Evolutionary conservation across 208 protist genomes (phyloP), one percentile per base, ranked within the genome.

Genomic region (Trypanosoma caninum): DNA sequence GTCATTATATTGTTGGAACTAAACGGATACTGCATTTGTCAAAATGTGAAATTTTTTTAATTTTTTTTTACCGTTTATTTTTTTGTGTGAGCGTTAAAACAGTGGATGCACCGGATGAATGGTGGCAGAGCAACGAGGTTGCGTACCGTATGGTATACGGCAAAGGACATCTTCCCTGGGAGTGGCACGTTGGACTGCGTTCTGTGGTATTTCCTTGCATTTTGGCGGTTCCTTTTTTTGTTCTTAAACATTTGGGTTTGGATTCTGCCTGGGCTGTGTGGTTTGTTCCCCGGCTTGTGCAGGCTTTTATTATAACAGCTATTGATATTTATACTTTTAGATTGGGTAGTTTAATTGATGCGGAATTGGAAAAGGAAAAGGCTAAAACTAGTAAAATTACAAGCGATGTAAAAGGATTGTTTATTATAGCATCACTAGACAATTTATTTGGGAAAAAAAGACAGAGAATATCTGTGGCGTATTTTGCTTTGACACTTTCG

Each of bases 111-210:
- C 85, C 89, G 3, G 89, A 95, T 51, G 85, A 91, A 68, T 95
- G 84, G 82, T 95, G 89, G 89, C 89, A 95, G 65, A 83, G 82
- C 34, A 70, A 74, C 8, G 86, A 95, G 56, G 76, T 95, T 3
- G 89, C 86, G 11, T 95, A 95, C 62, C 59, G 76, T 34, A 62
- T 92, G 35, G 87, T 91, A 3, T 95, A 86, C 60, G 78, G 75
- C 2, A 80, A 80, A 31, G 89, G 86, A 0, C 64, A 84, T 28
- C 74, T 93, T 6, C 80, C 86, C 23, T 95, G 89, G 87, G 86
- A 95, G 55, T 95, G 86, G 84, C 35, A 69, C 0, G 69, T 78
- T 0, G 82, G 75, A 33, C 76, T 95, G 25, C 82, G 89, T 35
- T 89, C 83, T 34, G 80, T 84, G 28, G 33, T 87, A 16, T 91